Percentiles rank a stretch among this genome's conserved stretches.
Conservation (phyloP, 2,329 filamentous ascomycete species). For the Aspergillus glaucus region DNA sequence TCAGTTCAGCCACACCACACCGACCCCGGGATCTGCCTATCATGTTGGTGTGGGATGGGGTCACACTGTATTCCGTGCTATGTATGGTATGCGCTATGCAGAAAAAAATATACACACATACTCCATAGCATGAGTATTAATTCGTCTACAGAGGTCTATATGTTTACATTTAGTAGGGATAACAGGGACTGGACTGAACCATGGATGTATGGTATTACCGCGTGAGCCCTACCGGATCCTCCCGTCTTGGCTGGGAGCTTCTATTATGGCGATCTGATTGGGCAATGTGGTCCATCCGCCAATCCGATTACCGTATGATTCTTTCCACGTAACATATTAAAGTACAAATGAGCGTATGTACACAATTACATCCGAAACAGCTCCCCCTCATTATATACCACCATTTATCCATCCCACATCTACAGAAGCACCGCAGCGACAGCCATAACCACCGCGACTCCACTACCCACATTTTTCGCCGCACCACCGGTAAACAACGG, state of each 20-base stretch:
- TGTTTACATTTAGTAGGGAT: no score
- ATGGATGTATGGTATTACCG: background rate
- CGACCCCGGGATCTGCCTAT: background rate
- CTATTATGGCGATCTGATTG: background rate
- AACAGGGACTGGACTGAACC: background rate
- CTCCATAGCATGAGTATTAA: background rate
- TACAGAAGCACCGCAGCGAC: background rate
- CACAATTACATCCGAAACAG: no score
- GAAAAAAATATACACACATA: background rate
- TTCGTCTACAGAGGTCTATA: background rate
- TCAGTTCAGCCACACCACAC: background rate
- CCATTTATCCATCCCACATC: no score
- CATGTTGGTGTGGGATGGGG: no score
- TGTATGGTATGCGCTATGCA: no score
- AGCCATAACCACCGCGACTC: background rate
- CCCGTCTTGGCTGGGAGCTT: slow-evolving; percentile 18
- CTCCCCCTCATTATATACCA: no score
- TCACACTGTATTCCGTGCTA: no score
- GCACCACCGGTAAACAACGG: slow-evolving; percentile 17
- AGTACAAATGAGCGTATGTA: no score
- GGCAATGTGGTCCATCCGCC: background rate
- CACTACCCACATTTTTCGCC: slow-evolving; percentile 2
- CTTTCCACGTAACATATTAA: no score
- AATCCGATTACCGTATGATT: no score
- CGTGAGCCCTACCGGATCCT: slow-evolving; percentile 9